Evolutionary conservation across 1,284 basidiomycete species (phyloP).

Genomic region (Ustilago curta): DNA sequence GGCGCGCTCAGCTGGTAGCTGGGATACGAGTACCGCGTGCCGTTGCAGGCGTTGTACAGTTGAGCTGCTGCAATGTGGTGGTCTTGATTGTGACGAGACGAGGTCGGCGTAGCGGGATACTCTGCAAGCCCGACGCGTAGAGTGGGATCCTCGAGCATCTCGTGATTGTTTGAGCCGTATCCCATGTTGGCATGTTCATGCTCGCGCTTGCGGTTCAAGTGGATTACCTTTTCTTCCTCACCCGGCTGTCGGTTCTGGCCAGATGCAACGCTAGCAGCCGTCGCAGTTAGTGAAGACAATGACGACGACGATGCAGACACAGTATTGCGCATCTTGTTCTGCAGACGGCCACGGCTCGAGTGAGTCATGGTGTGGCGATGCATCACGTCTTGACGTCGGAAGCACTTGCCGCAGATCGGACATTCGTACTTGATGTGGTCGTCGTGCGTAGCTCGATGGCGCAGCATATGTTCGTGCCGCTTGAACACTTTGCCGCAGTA

Average conservation of each 20-base stretch:
- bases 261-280: neutral
- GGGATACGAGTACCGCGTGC: slow-evolving; percentile 16
- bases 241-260: neutral
- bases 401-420: slow-evolving; percentile 48
- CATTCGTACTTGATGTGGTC: slow-evolving; percentile 49
- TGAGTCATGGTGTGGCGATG: slow-evolving; percentile 54
- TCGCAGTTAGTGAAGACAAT: neutral
- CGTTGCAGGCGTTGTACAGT: slow-evolving; percentile 32
- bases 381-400: slow-evolving; percentile 55
- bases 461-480: slow-evolving; percentile 53
- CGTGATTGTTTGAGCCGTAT: slow-evolving; percentile 8
- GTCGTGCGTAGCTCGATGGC: slow-evolving; percentile 51
- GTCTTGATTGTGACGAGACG: slow-evolving; percentile 31
- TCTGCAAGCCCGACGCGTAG: slow-evolving; percentile 37
- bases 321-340: slow-evolving; percentile 35
- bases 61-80: slow-evolving; percentile 43
- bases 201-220: slow-evolving; percentile 12
- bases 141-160: slow-evolving; percentile 31
- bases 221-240: slow-evolving; percentile 2
- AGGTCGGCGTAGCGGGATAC: slow-evolving; percentile 16
- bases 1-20: slow-evolving; percentile 10
- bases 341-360: slow-evolving; percentile 24
- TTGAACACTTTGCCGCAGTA: slow-evolving; percentile 53
- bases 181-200: slow-evolving; percentile 9
- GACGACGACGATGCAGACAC: slow-evolving; percentile 11